Evolutionary conservation across 202 grass and related monocot genomes (phyloP).

Genomic region (Elaeis oleifera): DNA sequence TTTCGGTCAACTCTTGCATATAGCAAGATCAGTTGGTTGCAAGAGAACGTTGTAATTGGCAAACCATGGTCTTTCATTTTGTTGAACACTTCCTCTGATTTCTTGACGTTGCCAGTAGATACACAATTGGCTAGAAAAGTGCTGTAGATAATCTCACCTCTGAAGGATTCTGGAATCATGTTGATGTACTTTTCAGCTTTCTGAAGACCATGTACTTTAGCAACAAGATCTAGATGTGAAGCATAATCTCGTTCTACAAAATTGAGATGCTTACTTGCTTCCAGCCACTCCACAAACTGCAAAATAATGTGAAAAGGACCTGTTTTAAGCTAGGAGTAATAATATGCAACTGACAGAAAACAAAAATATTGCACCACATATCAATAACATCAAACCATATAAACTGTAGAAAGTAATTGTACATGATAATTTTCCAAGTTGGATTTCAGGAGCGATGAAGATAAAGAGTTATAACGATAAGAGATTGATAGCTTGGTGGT

Average conservation of each 20-base stretch:
- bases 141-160: slow-evolving; percentile 62
- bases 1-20: slow-evolving; percentile 71
- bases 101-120: slow-evolving; percentile 35
- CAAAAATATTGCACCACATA: too few relatives aligned
- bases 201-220: slow-evolving; percentile 53
- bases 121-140: slow-evolving; percentile 69
- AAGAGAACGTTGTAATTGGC: slow-evolving; percentile 39
- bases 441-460: too few relatives aligned
- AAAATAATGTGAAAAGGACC: slow-evolving; percentile 11
- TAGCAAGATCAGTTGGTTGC: slow-evolving; percentile 77
- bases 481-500: too few relatives aligned
- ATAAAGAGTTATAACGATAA: too few relatives aligned
- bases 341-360: too few relatives aligned
- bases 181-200: slow-evolving; percentile 55
- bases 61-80: slow-evolving; percentile 66
- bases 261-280: slow-evolving; percentile 50
- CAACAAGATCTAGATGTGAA: slow-evolving; percentile 48
- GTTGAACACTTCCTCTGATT: slow-evolving; percentile 71
- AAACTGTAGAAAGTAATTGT: too few relatives aligned
- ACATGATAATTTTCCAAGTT: too few relatives aligned
- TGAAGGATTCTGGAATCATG: slow-evolving; percentile 53
- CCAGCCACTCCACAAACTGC: slow-evolving; percentile 71
- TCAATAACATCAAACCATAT: too few relatives aligned
- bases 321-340: too few relatives aligned
- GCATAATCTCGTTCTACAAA: slow-evolving; percentile 59